Evolutionary conservation across 208 protist genomes (phyloP), one percentile per base, ranked within the genome.

Genomic region (Angomonas deanei): DNA sequence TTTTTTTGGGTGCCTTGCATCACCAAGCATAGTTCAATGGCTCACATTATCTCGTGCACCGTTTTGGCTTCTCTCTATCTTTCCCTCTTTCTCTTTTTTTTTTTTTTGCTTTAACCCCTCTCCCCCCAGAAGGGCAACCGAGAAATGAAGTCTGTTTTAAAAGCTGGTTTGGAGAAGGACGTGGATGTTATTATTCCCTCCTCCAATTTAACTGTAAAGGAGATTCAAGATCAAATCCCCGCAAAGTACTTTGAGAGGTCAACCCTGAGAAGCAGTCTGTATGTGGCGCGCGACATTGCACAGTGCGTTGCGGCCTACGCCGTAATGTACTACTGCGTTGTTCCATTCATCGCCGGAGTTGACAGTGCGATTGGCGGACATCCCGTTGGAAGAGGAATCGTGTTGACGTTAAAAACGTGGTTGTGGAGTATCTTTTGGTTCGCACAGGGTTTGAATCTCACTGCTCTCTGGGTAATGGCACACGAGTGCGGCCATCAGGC

Each of bases 401-500:
- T 76, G n/a, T n/a, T 38, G 21, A 46, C 64, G 0, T 39, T 80
- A 23, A 76, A 80, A 53, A 70, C 80, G n/a, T 30, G 52, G 24
- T 42, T 55, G 28, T 96, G 87, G 86, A 75, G 64, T 32, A 47
- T 68, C 26, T 96, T 88, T 55, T 93, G 86, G 83, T 86, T 92
- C 64, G 67, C 92, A 19, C 84, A 96, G 66, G 93, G 94, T 36
- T 64, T 91, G 23, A 92, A 82, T 66, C 67, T 71, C 50, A 97
- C 93, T 1, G 93, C 86, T 8, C 32, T 97, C 0, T 98, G 96
- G 94, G 92, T 98, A 5, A 34, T 98, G 4, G 94, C 88, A 3
- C 96, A 98, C 62, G 96, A 98, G 73, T 98, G 96, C 68, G 96
- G 96, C 26, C 96, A 98, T 68, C 80, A 93, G 39, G 91, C 80